These are phyloP conservation scores for Dichomitus squalens DNA, from an alignment of 1,284 basidiomycete genomes.

Conservation along the genomic window DNA sequence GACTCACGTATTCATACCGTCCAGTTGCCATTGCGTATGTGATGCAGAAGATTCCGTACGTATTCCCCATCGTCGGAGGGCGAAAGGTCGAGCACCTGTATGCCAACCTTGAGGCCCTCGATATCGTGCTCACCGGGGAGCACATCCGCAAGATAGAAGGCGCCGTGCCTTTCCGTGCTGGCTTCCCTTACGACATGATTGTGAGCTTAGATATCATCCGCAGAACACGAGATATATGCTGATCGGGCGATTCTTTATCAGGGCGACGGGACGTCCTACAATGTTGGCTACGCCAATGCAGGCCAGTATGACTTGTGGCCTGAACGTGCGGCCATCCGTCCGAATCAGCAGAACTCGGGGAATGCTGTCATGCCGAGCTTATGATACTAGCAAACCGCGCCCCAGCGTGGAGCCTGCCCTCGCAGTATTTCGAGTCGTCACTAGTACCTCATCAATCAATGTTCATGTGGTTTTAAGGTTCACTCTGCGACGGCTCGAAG, in stretches of 20 bases:
- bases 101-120: conserved; percentile 48
- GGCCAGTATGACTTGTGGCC: neutral
- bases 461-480: no score
- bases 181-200: conserved; percentile 41
- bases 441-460: no score
- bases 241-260: neutral
- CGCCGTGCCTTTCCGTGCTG: conserved; percentile 41
- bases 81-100: conserved; percentile 51
- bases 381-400: neutral
- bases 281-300: neutral
- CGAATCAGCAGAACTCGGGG: neutral
- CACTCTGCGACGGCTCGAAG: no score
- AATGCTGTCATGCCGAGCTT: neutral
- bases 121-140: conserved; percentile 40
- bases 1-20: neutral
- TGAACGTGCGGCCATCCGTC: neutral
- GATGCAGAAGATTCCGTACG: conserved; percentile 47
- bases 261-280: conserved; percentile 26
- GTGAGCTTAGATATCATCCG: conserved; percentile 28
- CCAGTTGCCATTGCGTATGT: conserved; percentile 49
- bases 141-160: conserved; percentile 46
- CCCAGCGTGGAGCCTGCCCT: no score
- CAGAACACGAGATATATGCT: no score
- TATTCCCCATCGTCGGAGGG: conserved; percentile 47
- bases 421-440: no score